Base-by-base conservation (phyloP, 345 rosid genomes). In the Draba incana region DNA sequence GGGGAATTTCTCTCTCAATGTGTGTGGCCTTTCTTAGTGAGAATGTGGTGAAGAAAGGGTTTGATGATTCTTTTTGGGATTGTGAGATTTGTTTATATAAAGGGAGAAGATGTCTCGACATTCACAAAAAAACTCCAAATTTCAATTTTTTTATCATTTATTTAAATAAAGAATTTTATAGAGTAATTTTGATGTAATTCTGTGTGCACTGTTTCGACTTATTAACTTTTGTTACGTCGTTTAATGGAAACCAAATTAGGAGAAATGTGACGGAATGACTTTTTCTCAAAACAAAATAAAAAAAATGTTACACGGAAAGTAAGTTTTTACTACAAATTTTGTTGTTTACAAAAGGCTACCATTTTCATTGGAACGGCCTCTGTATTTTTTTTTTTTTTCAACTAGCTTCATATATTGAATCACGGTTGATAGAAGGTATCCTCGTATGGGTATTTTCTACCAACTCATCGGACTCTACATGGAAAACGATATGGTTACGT, bases 51-150 rank as follows among this genome's bases (percentile, higher is more conserved):
- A 52, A 74, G 77, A 74, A 60, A 66, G 63, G 57, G 63, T 67
- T 60, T 60, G 68, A 66, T 67, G 68, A 6, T 11, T 38, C 43
- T 35, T 35, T 73, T 67, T 60, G 23, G 20, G 56, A 37, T 52
- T 45, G 63, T 74, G 63, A 60, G 50, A 12, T 67, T 44, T 53
- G 50, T 74, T 74, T 74, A 67, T 74, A 74, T 74, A 74, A 44
- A 74, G 77, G 42, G 12, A 2, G 62, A 59, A 60, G 51, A 15
- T 59, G 63, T 66, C 51, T 60, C 10, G 20, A 51, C 62, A 56
- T 8, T 55, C 14, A 55, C 5, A 63, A 47, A 28, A n/a, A 28
- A 4, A 49, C 66, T 49, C 66, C 59, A 20, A 56, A 20, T 14
- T 16, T 31, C 6, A 0, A 8, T 42, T 49, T 30, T 28, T 15